These are phyloP conservation scores for Gynandropsis gynandra DNA, from an alignment of 345 rosid species.

Conservation along the genomic window DNA sequence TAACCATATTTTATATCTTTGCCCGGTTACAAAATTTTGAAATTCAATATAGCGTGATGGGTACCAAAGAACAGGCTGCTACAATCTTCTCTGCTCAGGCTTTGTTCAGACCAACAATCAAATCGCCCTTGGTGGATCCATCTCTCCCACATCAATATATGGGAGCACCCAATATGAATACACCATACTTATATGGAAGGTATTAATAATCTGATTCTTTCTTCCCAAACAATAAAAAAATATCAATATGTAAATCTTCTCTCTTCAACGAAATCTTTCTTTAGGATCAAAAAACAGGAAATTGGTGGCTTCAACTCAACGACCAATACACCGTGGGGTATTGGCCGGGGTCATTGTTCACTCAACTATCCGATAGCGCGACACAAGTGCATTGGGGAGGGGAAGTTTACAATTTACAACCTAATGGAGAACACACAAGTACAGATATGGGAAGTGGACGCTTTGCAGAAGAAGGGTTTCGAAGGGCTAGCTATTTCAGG, in stretches of 20 bases:
- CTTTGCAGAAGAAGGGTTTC: constrained; percentile 42
- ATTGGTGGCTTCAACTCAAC: constrained; percentile 52
- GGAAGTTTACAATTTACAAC: constrained; percentile 38
- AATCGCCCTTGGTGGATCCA: constrained; percentile 51
- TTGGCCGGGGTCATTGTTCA: constrained; percentile 41
- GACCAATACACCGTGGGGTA: constrained; percentile 37
- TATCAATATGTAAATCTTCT: too few relatives aligned
- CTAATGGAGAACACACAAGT: constrained; percentile 34
- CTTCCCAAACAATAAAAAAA: background rate
- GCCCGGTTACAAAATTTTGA: background rate
- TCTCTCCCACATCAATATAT: constrained; percentile 36
- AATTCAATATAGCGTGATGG: constrained; percentile 33
- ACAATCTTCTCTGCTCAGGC: constrained; percentile 47
- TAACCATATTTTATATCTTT: background rate
- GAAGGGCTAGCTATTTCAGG: constrained; percentile 41
- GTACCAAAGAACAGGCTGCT: constrained; percentile 51
- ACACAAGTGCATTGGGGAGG: constrained; percentile 55
- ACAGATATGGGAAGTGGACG: constrained; percentile 53
- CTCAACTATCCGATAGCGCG: constrained; percentile 39
- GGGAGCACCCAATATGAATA: constrained; percentile 40
- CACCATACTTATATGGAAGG: constrained; percentile 48
- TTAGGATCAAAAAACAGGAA: constrained; percentile 44
- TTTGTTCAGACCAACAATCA: constrained; percentile 45
- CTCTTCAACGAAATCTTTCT: too few relatives aligned
- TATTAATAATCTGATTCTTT: constrained; percentile 6